Conservation (phyloP, 1,284 basidiomycete species). For the Ustilago loliicola region DNA sequence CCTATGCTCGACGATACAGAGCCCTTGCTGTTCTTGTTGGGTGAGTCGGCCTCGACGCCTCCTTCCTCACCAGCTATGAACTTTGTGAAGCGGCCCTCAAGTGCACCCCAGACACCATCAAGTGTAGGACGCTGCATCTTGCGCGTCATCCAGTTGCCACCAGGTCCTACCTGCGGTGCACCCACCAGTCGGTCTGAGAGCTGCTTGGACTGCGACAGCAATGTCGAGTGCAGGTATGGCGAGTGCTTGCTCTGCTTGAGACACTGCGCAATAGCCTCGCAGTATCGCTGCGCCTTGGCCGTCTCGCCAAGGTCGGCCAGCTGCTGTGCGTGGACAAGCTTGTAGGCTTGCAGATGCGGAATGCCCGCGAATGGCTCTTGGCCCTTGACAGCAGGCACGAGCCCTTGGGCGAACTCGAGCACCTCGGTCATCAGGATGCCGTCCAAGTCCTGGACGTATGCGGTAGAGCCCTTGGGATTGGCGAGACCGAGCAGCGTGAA, state of each 20-base stretch:
- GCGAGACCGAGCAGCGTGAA: constrained; percentile 78
- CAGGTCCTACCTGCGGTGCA: constrained; percentile 74
- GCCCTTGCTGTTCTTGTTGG: constrained; percentile 69
- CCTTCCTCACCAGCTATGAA: constrained; percentile 82
- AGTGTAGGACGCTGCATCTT: constrained; percentile 81
- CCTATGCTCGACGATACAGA: constrained; percentile 73
- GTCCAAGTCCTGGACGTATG: constrained; percentile 81
- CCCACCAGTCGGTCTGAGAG: constrained; percentile 86
- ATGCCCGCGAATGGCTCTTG: constrained; percentile 87
- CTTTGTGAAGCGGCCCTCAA: constrained; percentile 94
- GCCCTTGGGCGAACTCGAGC: constrained; percentile 88
- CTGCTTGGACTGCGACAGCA: constrained; percentile 83
- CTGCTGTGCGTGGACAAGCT: constrained; percentile 81
- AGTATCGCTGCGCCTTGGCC: constrained; percentile 76
- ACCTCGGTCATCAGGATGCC: constrained; percentile 90
- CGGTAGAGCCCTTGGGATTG: constrained; percentile 74
- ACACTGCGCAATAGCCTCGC: constrained; percentile 85
- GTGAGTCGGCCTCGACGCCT: constrained; percentile 67
- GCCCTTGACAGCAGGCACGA: constrained; percentile 81
- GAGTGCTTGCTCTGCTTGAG: constrained; percentile 77
- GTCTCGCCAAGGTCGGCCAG: constrained; percentile 75
- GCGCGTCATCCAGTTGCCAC: constrained; percentile 77
- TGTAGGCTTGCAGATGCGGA: constrained; percentile 89
- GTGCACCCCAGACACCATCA: constrained; percentile 90
- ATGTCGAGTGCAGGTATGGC: constrained; percentile 78